A percentile compares a stretch with the other conserved stretches of the same genome.
Evolutionary conservation across 2,329 filamentous ascomycete species (phyloP).

Genomic region (Epichloe hybrida): DNA sequence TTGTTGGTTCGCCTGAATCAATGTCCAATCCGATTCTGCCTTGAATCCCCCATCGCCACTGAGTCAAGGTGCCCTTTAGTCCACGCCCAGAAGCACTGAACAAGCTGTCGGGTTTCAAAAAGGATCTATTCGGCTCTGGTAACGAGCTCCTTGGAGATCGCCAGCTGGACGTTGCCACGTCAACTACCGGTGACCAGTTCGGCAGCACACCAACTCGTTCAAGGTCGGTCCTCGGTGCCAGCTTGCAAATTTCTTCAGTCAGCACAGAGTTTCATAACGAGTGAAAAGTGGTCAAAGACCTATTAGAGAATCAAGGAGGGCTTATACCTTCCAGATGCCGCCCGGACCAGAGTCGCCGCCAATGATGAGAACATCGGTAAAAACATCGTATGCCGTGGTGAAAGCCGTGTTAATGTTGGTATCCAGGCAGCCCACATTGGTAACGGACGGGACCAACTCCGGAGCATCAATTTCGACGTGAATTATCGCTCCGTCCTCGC

Average conservation of each 20-base stretch:
- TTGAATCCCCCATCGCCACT: slow-evolving; percentile 54
- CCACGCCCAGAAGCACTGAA: slow-evolving; percentile 56
- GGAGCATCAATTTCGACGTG: slow-evolving; percentile 54
- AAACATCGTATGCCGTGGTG: slow-evolving; percentile 54
- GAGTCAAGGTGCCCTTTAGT: slow-evolving; percentile 47
- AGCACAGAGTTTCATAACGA: neutral
- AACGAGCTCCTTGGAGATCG: neutral
- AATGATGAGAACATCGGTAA: slow-evolving; percentile 65
- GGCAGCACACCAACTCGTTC: slow-evolving; percentile 35
- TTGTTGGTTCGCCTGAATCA: slow-evolving; percentile 34
- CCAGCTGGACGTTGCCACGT: slow-evolving; percentile 28
- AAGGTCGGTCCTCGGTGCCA: slow-evolving; percentile 39
- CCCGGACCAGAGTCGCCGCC: slow-evolving; percentile 70
- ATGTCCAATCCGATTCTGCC: slow-evolving; percentile 50
- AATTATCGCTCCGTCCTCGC: slow-evolving; percentile 73
- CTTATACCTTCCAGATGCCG: slow-evolving; percentile 53
- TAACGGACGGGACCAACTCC: slow-evolving; percentile 39
- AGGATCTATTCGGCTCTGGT: slow-evolving; percentile 13
- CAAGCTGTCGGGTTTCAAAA: slow-evolving; percentile 33
- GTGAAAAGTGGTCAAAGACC: slow-evolving; percentile 5
- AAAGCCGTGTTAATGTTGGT: slow-evolving; percentile 74
- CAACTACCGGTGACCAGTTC: slow-evolving; percentile 49
- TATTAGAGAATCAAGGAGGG: neutral
- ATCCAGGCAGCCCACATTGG: slow-evolving; percentile 48
- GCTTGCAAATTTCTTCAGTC: slow-evolving; percentile 18